Evolutionary conservation across 2,329 filamentous ascomycete species (phyloP).

Genomic region (Aspergillus luchuensis): DNA sequence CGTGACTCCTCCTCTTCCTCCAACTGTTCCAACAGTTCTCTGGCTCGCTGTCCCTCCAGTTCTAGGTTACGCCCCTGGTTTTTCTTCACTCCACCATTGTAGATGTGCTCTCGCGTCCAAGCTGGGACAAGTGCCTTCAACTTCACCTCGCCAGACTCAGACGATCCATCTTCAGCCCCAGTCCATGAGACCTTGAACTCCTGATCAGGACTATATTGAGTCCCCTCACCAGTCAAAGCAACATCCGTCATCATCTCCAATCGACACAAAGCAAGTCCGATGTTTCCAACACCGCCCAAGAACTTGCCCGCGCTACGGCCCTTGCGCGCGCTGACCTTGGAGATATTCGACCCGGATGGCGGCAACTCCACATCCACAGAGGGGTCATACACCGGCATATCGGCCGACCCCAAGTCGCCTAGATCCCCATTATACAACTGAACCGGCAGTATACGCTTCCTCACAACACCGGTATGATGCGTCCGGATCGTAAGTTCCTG

Average conservation of each 20-base stretch:
- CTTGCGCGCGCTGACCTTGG: conserved; percentile 52
- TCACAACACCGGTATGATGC: conserved; percentile 87
- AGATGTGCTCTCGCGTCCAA: conserved; percentile 62
- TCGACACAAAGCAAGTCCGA: conserved; percentile 83
- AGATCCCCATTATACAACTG: conserved; percentile 63
- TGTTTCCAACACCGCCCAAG: conserved; percentile 75
- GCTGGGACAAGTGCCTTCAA: conserved; percentile 81
- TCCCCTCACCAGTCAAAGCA: conserved; percentile 67
- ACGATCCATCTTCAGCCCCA: conserved; percentile 46
- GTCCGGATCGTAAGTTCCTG: conserved; percentile 97
- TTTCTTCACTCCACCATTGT: conserved; percentile 42
- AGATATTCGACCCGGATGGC: conserved; percentile 54
- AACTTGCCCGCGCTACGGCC: conserved; percentile 78
- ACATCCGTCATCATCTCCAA: conserved; percentile 89
- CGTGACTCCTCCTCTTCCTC: conserved; percentile 38
- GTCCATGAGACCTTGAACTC: conserved; percentile 63
- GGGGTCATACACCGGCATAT: conserved; percentile 46
- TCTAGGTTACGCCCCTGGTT: conserved; percentile 23
- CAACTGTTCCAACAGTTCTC: conserved; percentile 40
- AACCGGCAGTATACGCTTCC: conserved; percentile 85
- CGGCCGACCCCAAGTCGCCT: conserved; percentile 49
- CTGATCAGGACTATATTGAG: conserved; percentile 60
- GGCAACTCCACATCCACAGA: conserved; percentile 32
- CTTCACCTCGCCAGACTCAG: conserved; percentile 50
- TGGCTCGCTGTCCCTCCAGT: conserved; percentile 37